Evolutionary conservation across 1,284 basidiomycete species (phyloP), one percentile per base, ranked within the genome.

Genomic region (Fomitopsis schrenkii): DNA sequence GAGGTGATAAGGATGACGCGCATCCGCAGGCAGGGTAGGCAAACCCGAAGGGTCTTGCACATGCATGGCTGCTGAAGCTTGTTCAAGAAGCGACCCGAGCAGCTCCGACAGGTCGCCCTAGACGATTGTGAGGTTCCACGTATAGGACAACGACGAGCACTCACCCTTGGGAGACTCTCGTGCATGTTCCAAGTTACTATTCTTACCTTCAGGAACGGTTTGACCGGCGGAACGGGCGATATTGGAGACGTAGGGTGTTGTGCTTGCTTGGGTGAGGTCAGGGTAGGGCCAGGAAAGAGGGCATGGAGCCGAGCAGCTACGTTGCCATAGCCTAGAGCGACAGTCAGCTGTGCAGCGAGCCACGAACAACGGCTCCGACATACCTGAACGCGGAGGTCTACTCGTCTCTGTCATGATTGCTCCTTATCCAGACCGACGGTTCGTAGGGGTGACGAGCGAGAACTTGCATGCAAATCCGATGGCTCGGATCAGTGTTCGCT

Each of bases 61-160:
- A 3, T 71, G 66, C 6, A 69, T 42, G 3, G 71, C 68, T 30
- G 75, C 66, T 17, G 75, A 68, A 41, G 74, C 76, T 67, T 87
- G 84, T 3, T 79, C 72, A 5, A 83, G 83, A 8, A 93, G 84
- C 45, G 78, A 78, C 30, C 91, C 92, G 15, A 94, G 76, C 5
- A 94, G 77, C 59, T 93, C 88, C 66, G 85, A 82, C 50, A 94
- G 75, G 70, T 94, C 86, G 10, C 92, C 93, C 86, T 93, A 59
- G 45, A 33, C 17, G 14, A 22, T 22, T 35, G 46, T 44, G 19
- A 35, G 30, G 38, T 19, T 53, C 40, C 19, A 59, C 44, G 50
- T 12, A 55, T 12, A 53, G 38, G 26, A 41, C 35, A 48, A 33
- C 41, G 41, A 53, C 8, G 14, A 26, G 33, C 40, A n/a, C 63